Evolutionary conservation across 2,329 filamentous ascomycete genomes (phyloP).

Genomic region (Nemania sp.): DNA sequence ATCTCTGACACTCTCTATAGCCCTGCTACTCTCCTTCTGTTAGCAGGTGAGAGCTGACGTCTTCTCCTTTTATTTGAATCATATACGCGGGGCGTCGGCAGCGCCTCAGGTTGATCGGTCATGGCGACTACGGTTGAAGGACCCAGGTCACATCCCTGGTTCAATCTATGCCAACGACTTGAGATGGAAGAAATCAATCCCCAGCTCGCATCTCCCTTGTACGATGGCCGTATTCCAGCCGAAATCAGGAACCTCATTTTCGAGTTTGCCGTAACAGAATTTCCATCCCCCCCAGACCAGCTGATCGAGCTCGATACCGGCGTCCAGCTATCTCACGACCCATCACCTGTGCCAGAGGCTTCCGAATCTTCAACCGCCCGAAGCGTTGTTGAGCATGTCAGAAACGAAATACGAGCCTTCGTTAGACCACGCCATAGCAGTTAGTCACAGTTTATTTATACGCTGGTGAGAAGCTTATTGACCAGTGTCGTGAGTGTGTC

Average conservation of each 20-base stretch:
- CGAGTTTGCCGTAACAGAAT: conserved; percentile 39
- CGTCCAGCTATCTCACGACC: conserved; percentile 33
- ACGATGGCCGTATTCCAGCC: conserved; percentile 32
- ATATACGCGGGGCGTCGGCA: background rate
- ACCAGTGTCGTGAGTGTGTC: conserved; percentile 14
- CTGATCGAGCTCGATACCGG: conserved; percentile 1
- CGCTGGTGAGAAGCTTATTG: background rate
- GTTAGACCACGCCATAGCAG: background rate
- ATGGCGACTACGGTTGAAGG: background rate
- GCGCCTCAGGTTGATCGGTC: background rate
- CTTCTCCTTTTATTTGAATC: background rate
- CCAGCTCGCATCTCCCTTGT: conserved; percentile 32
- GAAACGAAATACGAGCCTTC: conserved; percentile 2
- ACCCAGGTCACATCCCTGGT: background rate
- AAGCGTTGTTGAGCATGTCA: background rate
- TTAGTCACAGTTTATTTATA: conserved; percentile 7
- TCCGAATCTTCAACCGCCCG: background rate
- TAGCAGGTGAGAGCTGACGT: no score
- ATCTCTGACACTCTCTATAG: no score
- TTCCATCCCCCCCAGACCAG: conserved; percentile 7
- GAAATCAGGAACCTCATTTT: conserved; percentile 45
- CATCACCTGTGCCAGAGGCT: conserved; percentile 6
- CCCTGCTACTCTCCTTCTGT: no score
- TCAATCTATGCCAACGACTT: conserved; percentile 25
- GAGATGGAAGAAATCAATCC: conserved; percentile 24